Evolutionary conservation across 2,329 filamentous ascomycete species (phyloP), one percentile per base, ranked within the genome.

Genomic region (Zymoseptoria ardabiliae): DNA sequence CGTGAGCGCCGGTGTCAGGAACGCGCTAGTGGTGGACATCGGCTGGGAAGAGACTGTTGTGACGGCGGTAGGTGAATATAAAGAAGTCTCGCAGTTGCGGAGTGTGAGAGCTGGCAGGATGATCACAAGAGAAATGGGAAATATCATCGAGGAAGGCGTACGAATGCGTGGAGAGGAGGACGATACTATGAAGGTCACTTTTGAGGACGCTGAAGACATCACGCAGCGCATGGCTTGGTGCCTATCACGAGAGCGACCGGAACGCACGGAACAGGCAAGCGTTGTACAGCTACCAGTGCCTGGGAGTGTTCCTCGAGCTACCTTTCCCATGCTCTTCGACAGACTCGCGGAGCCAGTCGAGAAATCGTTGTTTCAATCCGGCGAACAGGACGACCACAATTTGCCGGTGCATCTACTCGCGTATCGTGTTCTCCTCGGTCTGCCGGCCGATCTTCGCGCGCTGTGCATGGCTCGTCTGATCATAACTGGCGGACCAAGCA

Each of bases 31-130:
- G 0, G 80, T 99, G 45, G 91, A 99, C 70, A 81, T 99, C 61
- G 94, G 93, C 50, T 99, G 94, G 94, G 82, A 86, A 50, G 94
- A 97, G 74, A 96, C 92, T 0, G 82, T 87, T 0, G 84, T 95
- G 21, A 96, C 91, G 0, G 89, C 87, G 5, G 81, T 97, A 6
- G 97, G 92, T 70, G 94, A 99, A 75, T 96, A 91, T 72, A 86
- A 90, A 57, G 91, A 96, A 72, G 84, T 96, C 1, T 79, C 81
- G 17, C 85, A 84, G 57, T 83, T 80, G 58, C 82, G 90, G 57
- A 93, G 84, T 48, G 80, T 90, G 13, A 82, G 94, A 64, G 91
- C 85, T 35, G 91, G 88, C 60, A 92, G 86, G 69, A 73, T 82
- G 59, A 76, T 97, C 20, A 82, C 88, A 50, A 81, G 87, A 66